Percentiles rank a stretch among this genome's conserved stretches.
phyloP scores from a whole-genome alignment of 768 basidiomycete species.

The Gymnopilus dilepis region DNA sequence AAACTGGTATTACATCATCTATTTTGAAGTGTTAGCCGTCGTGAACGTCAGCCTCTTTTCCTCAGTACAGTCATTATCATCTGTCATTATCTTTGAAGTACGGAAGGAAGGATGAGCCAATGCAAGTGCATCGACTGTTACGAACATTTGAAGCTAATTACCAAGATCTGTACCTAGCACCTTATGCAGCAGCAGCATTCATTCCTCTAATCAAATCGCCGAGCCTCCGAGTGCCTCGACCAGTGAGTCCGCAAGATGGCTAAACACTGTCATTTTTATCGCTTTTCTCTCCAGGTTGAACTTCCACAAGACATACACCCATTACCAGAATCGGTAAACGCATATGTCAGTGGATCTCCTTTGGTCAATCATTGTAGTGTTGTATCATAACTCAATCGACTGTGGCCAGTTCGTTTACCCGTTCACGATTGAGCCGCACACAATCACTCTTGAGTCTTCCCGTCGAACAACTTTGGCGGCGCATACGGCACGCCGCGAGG shows the following conservation, averaged over 20 bases:
- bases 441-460: slow-evolving; percentile 76
- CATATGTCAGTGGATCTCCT: slow-evolving; percentile 65
- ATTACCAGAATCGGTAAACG: slow-evolving; percentile 85
- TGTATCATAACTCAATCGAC: slow-evolving; percentile 9
- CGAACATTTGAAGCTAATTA: neutral
- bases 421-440: slow-evolving; percentile 89
- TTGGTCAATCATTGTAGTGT: neutral
- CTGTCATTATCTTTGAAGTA: neutral
- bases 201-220: slow-evolving; percentile 94
- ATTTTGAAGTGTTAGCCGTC: too few relatives aligned
- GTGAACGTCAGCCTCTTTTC: neutral
- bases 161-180: slow-evolving; percentile 52
- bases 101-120: slow-evolving; percentile 2
- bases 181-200: slow-evolving; percentile 75
- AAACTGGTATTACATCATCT: too few relatives aligned
- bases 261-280: slow-evolving; percentile 3
- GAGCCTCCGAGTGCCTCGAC: slow-evolving; percentile 82
- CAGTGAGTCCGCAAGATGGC: slow-evolving; percentile 49
- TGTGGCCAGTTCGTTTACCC: slow-evolving; percentile 88
- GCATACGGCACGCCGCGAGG: slow-evolving; percentile 69
- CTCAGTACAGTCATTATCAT: neutral
- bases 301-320: slow-evolving; percentile 94
- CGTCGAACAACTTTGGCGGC: slow-evolving; percentile 70
- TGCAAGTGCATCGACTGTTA: neutral
- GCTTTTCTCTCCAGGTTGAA: slow-evolving; percentile 60